phyloP scores from a whole-genome alignment of 75 land plant species.

The Larix kaempferi region DNA sequence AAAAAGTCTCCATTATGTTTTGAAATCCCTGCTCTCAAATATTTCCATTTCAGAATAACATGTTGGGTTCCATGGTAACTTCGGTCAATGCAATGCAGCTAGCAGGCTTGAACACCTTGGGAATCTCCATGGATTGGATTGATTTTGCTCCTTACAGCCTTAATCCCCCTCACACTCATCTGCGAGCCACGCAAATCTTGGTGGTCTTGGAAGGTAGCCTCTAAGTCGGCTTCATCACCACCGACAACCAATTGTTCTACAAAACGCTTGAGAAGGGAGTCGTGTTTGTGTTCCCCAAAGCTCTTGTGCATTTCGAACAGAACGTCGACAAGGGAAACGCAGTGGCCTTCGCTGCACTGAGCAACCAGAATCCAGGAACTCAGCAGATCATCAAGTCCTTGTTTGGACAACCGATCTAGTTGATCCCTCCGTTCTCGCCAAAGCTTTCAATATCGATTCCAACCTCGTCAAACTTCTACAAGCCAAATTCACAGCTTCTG shows the following conservation, averaged over 20 bases:
- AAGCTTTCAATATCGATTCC: no score
- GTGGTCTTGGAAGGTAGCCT: constrained; percentile 50
- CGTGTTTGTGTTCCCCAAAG: constrained; percentile 57
- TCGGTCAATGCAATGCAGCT: constrained; percentile 22
- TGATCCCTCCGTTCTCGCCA: no score
- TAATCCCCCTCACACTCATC: constrained; percentile 66
- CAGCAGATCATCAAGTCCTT: constrained; percentile 29
- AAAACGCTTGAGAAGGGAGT: constrained; percentile 41
- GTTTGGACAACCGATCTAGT: no score
- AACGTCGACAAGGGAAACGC: constrained; percentile 34
- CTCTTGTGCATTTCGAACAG: constrained; percentile 55
- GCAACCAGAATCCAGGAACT: constrained; percentile 48
- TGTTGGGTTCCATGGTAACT: no score
- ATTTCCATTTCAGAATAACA: no score
- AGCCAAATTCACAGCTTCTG: no score
- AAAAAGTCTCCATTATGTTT: no score
- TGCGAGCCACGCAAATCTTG: constrained; percentile 60
- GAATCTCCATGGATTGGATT: constrained; percentile 36
- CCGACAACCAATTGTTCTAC: constrained; percentile 34
- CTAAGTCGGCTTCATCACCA: constrained; percentile 55
- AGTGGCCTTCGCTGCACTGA: constrained; percentile 40
- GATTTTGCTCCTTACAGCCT: constrained; percentile 48
- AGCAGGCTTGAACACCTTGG: constrained; percentile 53
- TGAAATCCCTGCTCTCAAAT: no score
- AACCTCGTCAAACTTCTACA: no score